phyloP scores from a whole-genome alignment of 73 alveolate species.

The Uronychia binucleata region DNA sequence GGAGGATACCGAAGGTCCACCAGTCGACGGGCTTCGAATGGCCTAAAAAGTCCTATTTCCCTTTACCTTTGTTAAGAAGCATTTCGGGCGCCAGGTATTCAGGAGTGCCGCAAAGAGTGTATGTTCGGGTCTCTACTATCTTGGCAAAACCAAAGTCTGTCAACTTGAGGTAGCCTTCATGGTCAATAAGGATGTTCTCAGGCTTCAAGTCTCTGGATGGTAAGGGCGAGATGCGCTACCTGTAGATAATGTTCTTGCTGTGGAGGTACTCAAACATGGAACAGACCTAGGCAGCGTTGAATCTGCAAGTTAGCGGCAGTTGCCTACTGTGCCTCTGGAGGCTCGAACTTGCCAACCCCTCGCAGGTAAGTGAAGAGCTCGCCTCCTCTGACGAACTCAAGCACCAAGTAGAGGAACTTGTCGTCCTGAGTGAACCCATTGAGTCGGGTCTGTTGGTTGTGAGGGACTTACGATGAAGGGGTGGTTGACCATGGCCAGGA shows the following conservation, averaged over 20 bases:
- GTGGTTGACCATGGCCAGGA: constrained; percentile 19
- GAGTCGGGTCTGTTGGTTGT: background rate
- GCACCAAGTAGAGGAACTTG: constrained; percentile 64
- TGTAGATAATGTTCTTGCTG: constrained; percentile 71
- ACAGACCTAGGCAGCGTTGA: constrained; percentile 63
- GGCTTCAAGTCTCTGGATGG: constrained; percentile 79
- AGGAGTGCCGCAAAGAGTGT: constrained; percentile 98
- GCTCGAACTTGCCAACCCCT: constrained; percentile 69
- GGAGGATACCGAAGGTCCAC: constrained; percentile 91
- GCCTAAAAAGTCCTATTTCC: constrained; percentile 73
- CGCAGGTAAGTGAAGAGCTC: constrained; percentile 77
- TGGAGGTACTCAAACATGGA: constrained; percentile 78
- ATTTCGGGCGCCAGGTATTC: constrained; percentile 99
- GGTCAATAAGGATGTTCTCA: constrained; percentile 91
- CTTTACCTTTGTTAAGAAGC: constrained; percentile 90
- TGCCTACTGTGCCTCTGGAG: constrained; percentile 56
- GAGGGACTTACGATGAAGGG: constrained; percentile 8
- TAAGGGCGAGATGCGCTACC: constrained; percentile 75
- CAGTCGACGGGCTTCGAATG: constrained; percentile 94
- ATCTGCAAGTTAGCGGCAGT: background rate
- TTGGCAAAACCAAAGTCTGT: constrained; percentile 97
- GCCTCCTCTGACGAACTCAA: constrained; percentile 88
- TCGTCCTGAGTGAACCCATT: constrained; percentile 59
- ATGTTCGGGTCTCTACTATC: constrained; percentile 93
- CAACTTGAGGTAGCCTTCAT: constrained; percentile 92